Evolutionary conservation across 148 eudicot species (phyloP).

Genomic region (Rhododendron mucronatum): DNA sequence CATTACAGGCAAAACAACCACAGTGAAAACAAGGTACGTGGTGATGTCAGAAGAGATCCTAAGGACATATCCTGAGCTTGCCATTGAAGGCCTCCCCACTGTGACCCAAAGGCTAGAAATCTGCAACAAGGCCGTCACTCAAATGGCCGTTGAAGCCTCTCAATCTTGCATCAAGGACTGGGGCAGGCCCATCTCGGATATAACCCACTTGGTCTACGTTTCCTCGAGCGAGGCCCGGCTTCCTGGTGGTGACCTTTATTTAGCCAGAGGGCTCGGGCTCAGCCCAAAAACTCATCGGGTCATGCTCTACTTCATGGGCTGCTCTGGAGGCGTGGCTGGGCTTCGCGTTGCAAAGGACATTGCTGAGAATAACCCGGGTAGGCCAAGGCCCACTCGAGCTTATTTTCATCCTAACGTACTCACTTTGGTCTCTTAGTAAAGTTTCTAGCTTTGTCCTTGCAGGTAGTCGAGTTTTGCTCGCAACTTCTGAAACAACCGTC

Average conservation of each 20-base stretch:
- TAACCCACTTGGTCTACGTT: constrained; percentile 93
- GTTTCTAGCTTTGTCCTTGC: not conserved
- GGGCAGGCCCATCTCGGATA: constrained; percentile 67
- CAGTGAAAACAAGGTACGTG: constrained; percentile 93
- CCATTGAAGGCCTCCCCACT: constrained; percentile 77
- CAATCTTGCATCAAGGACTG: constrained; percentile 67
- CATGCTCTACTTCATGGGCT: constrained; percentile 84
- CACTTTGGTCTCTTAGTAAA: not conserved
- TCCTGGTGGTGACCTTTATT: constrained; percentile 83
- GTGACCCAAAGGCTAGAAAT: constrained; percentile 80
- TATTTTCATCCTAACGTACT: not conserved
- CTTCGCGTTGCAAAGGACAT: constrained; percentile 87
- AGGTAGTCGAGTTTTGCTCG: constrained; percentile 60
- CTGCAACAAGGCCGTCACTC: constrained; percentile 86
- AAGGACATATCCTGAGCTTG: constrained; percentile 75
- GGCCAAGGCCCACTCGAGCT: not conserved
- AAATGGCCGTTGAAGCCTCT: constrained; percentile 93
- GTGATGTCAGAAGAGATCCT: constrained; percentile 97
- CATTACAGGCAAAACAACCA: constrained; percentile 79
- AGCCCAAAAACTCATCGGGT: constrained; percentile 60
- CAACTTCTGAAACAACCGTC: constrained; percentile 87
- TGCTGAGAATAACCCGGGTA: constrained; percentile 93
- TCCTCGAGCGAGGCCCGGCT: constrained; percentile 93
- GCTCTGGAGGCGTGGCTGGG: constrained; percentile 95
- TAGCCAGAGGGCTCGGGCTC: constrained; percentile 83